These are phyloP conservation scores for Theobroma grandiflorum DNA, from an alignment of 441 rosid species.

Conservation along the genomic window DNA sequence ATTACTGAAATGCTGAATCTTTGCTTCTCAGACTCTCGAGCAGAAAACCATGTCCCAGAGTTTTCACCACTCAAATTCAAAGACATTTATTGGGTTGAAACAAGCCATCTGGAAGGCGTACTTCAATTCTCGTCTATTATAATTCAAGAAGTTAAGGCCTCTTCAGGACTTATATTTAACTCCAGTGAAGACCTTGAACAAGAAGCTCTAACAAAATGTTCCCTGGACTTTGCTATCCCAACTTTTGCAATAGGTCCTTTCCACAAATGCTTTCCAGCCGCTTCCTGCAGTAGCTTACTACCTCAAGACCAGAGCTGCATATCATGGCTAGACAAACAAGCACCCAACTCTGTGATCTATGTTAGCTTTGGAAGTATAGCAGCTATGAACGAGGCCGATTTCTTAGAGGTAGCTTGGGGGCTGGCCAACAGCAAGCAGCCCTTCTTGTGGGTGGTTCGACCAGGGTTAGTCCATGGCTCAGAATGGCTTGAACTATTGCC, in stretches of 20 bases:
- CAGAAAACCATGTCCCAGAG: constrained; percentile 37
- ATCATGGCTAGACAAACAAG: constrained; percentile 55
- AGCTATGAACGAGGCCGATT: constrained; percentile 35
- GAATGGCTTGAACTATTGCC: constrained; percentile 51
- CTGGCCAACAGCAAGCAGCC: constrained; percentile 42
- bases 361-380: constrained; percentile 59
- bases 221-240: constrained; percentile 34
- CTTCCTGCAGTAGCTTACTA: constrained; percentile 27
- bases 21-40: constrained; percentile 27
- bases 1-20: background rate
- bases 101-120: constrained; percentile 26
- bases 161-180: constrained; percentile 58
- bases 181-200: constrained; percentile 53
- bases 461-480: constrained; percentile 35
- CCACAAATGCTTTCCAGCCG: constrained; percentile 42
- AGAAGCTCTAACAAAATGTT: constrained; percentile 30
- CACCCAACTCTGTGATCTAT: constrained; percentile 45
- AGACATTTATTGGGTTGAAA: constrained; percentile 39
- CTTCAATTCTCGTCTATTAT: constrained; percentile 7
- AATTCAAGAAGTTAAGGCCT: constrained; percentile 39
- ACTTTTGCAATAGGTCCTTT: constrained; percentile 54
- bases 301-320: constrained; percentile 39
- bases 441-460: constrained; percentile 61
- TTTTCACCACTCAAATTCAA: constrained; percentile 48
- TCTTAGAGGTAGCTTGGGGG: constrained; percentile 55